These are phyloP conservation scores for Seiridium unicorne DNA, from an alignment of 2,329 filamentous ascomycete species.

Conservation along the genomic window DNA sequence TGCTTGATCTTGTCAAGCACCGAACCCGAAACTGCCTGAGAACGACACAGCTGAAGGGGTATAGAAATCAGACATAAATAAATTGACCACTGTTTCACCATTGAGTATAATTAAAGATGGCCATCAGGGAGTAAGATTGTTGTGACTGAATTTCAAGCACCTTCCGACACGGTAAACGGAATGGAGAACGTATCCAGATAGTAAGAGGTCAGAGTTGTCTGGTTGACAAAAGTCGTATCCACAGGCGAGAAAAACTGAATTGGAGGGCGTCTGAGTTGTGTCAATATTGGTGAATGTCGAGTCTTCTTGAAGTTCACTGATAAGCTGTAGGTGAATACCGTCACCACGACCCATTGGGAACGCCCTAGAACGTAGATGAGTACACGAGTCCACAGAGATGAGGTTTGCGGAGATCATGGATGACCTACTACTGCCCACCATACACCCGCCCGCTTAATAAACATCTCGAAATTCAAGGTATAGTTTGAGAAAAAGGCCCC, in stretches of 20 bases:
- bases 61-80: constrained; percentile 9
- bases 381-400: no score
- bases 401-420: no score
- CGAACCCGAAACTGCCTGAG: constrained; percentile 37
- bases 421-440: constrained; percentile 33
- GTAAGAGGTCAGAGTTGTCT: constrained; percentile 27
- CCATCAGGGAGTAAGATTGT: constrained; percentile 24
- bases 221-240: constrained; percentile 35
- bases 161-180: constrained; percentile 25
- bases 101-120: constrained; percentile 26
- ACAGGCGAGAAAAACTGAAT: constrained; percentile 31
- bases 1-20: constrained; percentile 36
- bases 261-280: constrained; percentile 29
- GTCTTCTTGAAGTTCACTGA: constrained; percentile 19
- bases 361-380: not conserved
- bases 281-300: constrained; percentile 32
- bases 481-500: constrained; percentile 28
- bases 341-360: not conserved
- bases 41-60: constrained; percentile 12
- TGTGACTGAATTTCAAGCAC: constrained; percentile 35
- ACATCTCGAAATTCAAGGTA: constrained; percentile 33
- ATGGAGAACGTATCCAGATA: constrained; percentile 24
- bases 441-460: constrained; percentile 34
- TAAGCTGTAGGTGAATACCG: constrained; percentile 20
- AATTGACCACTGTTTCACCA: constrained; percentile 17